Percentiles rank a stretch among this genome's conserved stretches.
Evolutionary conservation across 1,284 basidiomycete genomes (phyloP).

Genomic region (Takashimella koratensis): DNA sequence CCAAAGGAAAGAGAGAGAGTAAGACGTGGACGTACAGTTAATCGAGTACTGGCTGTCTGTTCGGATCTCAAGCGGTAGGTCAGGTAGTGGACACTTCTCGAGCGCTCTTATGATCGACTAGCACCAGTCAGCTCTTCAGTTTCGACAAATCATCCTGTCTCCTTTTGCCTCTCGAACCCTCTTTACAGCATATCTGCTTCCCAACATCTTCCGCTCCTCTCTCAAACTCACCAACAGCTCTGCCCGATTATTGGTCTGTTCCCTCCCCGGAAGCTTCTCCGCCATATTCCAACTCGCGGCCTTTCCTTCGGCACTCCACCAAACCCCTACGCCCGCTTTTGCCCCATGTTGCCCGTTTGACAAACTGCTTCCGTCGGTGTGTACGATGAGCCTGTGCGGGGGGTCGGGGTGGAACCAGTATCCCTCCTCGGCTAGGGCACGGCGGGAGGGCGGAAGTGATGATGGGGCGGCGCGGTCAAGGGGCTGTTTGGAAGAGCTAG

Average conservation of each 20-base stretch:
- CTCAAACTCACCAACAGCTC: conserved; percentile 42
- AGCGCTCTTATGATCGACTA: conserved; percentile 48
- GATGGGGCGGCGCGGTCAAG: not conserved
- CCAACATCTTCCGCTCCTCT: not conserved
- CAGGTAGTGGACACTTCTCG: conserved; percentile 44
- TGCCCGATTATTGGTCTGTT: conserved; percentile 51
- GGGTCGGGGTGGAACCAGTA: conserved; percentile 25
- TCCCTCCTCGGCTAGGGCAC: conserved; percentile 22
- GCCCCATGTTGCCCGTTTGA: conserved; percentile 42
- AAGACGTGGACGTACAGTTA: conserved; percentile 22
- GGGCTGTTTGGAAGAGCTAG: conserved; percentile 2
- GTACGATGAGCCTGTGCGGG: conserved; percentile 38
- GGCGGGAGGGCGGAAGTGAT: conserved; percentile 14
- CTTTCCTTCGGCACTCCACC: conserved; percentile 36
- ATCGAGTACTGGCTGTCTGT: conserved; percentile 50
- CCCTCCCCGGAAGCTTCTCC: conserved; percentile 42
- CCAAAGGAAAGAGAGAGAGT: not conserved
- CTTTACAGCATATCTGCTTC: not conserved
- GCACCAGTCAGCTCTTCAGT: not conserved
- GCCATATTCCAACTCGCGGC: conserved; percentile 37
- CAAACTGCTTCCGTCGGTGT: conserved; percentile 45
- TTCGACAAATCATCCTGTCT: not conserved
- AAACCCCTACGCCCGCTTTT: conserved; percentile 47
- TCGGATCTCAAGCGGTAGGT: conserved; percentile 47
- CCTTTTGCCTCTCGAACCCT: not conserved